phyloP scores from a whole-genome alignment of 352 stramenopile genomes.

The Globisporangium canariense region DNA sequence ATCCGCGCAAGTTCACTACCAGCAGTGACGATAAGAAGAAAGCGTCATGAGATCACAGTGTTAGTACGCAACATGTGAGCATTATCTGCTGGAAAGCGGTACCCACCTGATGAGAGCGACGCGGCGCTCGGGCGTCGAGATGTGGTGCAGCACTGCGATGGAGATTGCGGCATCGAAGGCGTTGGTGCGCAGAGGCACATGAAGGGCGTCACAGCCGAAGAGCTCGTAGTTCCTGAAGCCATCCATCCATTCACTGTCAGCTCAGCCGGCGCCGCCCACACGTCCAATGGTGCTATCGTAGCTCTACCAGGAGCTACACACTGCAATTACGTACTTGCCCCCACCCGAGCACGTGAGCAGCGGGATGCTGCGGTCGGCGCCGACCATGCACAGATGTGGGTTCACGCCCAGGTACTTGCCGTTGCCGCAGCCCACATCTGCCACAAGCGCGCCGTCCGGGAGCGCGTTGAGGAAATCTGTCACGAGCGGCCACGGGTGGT shows the following conservation, averaged over 20 bases:
- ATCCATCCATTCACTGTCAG: not conserved
- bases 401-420: constrained; percentile 80
- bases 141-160: constrained; percentile 82
- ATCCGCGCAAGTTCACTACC: constrained; percentile 64
- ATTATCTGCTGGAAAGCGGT: not conserved
- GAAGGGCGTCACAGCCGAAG: constrained; percentile 68
- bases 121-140: constrained; percentile 71
- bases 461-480: constrained; percentile 52
- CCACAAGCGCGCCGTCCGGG: constrained; percentile 49
- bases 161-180: constrained; percentile 78
- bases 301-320: not conserved
- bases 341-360: constrained; percentile 50
- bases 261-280: not conserved
- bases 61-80: not conserved
- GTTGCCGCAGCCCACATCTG: constrained; percentile 80
- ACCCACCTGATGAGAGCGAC: constrained; percentile 60
- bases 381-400: constrained; percentile 57
- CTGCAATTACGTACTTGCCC: constrained; percentile 27
- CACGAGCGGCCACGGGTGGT: constrained; percentile 79
- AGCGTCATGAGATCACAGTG: not conserved
- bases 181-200: constrained; percentile 50
- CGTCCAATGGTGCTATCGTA: not conserved
- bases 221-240: constrained; percentile 45
- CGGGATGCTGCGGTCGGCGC: constrained; percentile 71
- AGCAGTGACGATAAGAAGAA: not conserved